Percentiles rank a stretch among this genome's conserved stretches.
Evolutionary conservation across 2,329 filamentous ascomycete genomes (phyloP).

Genomic region (Aspergillus sclerotialis): DNA sequence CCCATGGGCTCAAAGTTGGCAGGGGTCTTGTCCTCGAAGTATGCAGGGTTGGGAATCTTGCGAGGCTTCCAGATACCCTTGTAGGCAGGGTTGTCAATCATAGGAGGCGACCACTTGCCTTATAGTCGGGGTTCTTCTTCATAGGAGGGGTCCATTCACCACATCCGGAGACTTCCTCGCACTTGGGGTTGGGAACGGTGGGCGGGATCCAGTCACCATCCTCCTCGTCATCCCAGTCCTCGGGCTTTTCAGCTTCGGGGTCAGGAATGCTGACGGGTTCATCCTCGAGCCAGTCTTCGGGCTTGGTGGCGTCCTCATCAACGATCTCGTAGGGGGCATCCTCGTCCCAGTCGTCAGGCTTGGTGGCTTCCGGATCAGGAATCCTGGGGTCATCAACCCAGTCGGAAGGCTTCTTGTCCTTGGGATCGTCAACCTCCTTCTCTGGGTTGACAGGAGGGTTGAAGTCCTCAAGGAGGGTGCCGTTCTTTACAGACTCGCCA

Average conservation of each 20-base stretch:
- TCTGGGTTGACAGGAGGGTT: constrained; percentile 84
- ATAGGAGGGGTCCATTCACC: constrained; percentile 86
- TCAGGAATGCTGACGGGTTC: constrained; percentile 79
- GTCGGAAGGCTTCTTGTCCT: constrained; percentile 88
- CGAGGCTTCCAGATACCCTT: constrained; percentile 91
- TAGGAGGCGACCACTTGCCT: constrained; percentile 94
- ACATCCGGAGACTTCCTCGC: constrained; percentile 84
- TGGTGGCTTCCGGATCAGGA: constrained; percentile 82
- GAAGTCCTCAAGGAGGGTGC: constrained; percentile 91
- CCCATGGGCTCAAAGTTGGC: constrained; percentile 97
- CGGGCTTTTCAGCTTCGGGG: constrained; percentile 92
- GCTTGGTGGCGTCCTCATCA: constrained; percentile 83
- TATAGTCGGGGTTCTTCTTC: constrained; percentile 94
- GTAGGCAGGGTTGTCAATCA: constrained; percentile 96
- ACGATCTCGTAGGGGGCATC: constrained; percentile 94
- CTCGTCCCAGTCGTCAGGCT: constrained; percentile 99
- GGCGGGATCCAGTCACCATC: constrained; percentile 95
- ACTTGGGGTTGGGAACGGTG: constrained; percentile 92
- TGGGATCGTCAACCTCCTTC: constrained; percentile 88
- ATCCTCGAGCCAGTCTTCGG: constrained; percentile 91
- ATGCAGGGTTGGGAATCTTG: constrained; percentile 95
- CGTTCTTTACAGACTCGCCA: constrained; percentile 78
- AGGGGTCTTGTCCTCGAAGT: constrained; percentile 94
- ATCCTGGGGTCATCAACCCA: constrained; percentile 96
- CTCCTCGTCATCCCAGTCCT: constrained; percentile 99